Conservation (phyloP, 768 basidiomycete genomes). For the Suillus placidus region DNA sequence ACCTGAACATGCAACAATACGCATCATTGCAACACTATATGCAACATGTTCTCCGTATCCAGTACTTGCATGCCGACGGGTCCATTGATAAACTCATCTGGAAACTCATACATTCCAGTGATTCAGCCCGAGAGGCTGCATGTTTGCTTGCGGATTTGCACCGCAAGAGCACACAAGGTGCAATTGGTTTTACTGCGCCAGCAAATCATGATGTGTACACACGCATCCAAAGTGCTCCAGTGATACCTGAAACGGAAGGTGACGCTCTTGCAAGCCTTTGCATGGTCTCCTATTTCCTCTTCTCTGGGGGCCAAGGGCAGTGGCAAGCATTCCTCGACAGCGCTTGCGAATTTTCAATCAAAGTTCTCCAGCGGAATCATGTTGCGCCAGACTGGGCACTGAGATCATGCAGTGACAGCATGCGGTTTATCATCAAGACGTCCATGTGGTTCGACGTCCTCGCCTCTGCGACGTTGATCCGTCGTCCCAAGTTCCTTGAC, state of each 20-base stretch:
- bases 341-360: slow-evolving; percentile 57
- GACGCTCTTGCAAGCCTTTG: slow-evolving; percentile 82
- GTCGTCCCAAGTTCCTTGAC: slow-evolving; percentile 51
- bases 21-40: slow-evolving; percentile 50
- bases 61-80: slow-evolving; percentile 69
- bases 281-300: slow-evolving; percentile 75
- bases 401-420: slow-evolving; percentile 47
- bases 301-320: slow-evolving; percentile 71
- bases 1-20: slow-evolving; percentile 24
- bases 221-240: slow-evolving; percentile 28
- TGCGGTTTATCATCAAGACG: slow-evolving; percentile 77
- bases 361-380: slow-evolving; percentile 44
- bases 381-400: slow-evolving; percentile 50
- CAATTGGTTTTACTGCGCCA: slow-evolving; percentile 18
- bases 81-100: slow-evolving; percentile 50
- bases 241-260: slow-evolving; percentile 46
- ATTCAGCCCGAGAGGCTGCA: slow-evolving; percentile 58
- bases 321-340: slow-evolving; percentile 72
- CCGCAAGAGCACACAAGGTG: slow-evolving; percentile 32
- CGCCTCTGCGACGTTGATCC: slow-evolving; percentile 66
- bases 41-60: slow-evolving; percentile 60
- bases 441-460: slow-evolving; percentile 90
- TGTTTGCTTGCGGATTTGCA: slow-evolving; percentile 66
- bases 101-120: slow-evolving; percentile 48
- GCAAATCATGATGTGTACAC: slow-evolving; percentile 27